These are phyloP conservation scores for Trifolium repens DNA, from an alignment of 306 rosid species.

Conservation along the genomic window DNA sequence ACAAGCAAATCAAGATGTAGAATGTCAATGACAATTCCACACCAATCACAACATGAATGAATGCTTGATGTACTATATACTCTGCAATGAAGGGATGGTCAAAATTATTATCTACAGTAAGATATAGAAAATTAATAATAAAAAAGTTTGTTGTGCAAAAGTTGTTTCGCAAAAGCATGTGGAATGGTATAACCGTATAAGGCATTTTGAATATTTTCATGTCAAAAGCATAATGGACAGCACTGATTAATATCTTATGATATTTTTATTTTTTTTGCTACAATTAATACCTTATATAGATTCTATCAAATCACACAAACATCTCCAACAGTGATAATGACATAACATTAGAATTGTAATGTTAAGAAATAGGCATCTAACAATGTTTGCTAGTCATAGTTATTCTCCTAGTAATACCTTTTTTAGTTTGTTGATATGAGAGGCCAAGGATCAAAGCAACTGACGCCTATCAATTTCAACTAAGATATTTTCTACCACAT, in stretches of 20 bases:
- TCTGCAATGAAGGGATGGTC: background rate
- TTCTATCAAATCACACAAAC: background rate
- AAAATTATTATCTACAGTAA: background rate
- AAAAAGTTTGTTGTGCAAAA: background rate
- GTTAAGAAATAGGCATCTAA: background rate
- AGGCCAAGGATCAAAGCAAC: background rate
- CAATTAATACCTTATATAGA: background rate
- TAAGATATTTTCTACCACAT: background rate
- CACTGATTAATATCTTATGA: background rate
- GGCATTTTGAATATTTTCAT: background rate
- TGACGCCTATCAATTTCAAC: background rate
- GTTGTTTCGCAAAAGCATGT: background rate
- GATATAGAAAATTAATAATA: background rate
- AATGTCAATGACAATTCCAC: constrained; percentile 37
- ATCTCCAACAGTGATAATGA: constrained; percentile 1
- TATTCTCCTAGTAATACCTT: background rate
- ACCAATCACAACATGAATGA: constrained; percentile 28
- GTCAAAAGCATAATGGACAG: constrained; percentile 4
- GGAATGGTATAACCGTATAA: background rate
- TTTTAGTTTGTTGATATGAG: background rate
- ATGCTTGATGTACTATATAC: constrained; percentile 6
- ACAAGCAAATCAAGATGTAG: constrained; percentile 55
- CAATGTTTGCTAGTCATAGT: background rate
- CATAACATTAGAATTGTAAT: constrained; percentile 2
- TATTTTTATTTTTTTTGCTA: background rate